Percentiles rank a stretch among this genome's conserved stretches.
Evolutionary conservation across 2,329 filamentous ascomycete species (phyloP).

Genomic region (Talaromyces piceae): DNA sequence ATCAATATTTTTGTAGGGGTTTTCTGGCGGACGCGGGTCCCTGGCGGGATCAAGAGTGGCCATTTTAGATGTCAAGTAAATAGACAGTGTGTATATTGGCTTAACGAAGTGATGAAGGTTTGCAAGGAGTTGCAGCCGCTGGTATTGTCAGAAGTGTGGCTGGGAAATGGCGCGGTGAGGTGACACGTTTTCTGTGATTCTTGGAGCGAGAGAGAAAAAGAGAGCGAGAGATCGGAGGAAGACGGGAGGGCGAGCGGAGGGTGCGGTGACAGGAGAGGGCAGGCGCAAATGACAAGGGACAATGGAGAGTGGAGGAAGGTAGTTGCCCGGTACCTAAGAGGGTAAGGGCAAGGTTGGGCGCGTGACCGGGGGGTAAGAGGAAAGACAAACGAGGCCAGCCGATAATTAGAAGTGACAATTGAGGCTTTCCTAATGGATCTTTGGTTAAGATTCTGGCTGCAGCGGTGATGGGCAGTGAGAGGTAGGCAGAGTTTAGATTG

Average conservation of each 20-base stretch:
- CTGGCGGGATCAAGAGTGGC: constrained; percentile 6
- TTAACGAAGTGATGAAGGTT: neutral
- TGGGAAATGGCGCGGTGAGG: neutral
- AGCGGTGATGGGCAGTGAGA: neutral
- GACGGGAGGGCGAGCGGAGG: neutral
- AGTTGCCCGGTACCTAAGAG: no score
- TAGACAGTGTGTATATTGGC: neutral
- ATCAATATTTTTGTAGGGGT: constrained; percentile 9
- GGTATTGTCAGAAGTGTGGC: no score
- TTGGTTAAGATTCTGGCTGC: neutral
- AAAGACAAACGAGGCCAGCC: neutral
- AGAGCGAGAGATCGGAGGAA: neutral
- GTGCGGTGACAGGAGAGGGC: neutral
- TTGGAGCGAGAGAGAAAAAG: neutral
- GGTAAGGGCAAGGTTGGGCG: no score
- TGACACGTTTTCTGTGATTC: neutral
- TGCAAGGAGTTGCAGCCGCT: no score
- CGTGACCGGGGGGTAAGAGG: neutral
- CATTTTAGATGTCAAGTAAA: neutral
- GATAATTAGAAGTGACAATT: neutral
- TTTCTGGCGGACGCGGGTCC: constrained; percentile 6
- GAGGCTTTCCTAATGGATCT: neutral
- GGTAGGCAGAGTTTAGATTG: neutral
- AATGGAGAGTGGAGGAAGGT: neutral
- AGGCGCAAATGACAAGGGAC: no score